Evolutionary conservation across 2,329 filamentous ascomycete species (phyloP), one percentile per base, ranked within the genome.

Genomic region (Microcyclospora pomicola): DNA sequence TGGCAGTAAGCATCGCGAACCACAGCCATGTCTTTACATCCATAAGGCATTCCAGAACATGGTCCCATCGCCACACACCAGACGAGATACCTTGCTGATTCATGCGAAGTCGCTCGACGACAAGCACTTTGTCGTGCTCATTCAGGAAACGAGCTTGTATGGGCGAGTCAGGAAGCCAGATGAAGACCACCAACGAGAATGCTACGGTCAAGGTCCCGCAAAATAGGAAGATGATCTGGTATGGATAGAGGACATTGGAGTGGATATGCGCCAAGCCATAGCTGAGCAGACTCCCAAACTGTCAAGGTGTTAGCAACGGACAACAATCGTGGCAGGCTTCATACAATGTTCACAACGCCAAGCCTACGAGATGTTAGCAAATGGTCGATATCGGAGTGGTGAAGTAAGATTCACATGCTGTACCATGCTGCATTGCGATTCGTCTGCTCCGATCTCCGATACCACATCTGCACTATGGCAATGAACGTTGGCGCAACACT

Each of bases 161-260:
- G 0, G 77, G 76, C 0, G 73, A 76, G 46, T 81, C 77, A 0
- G 77, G 77, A 65, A 81, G 75, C 36, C 70, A 68, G 13, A 68
- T 55, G 52, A 73, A 64, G 5, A 80, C 67, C 10, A 69, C 49
- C 0, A 62, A 47, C 2, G 69, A 64, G 42, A 69, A 72, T 1
- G 63, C 55, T 5, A 75, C 64, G 0, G 71, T 75, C 34, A 75
- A 13, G 11, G 27, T 31, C 9, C 43, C 39, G 69, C 45, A 50
- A 42, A 55, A 49, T 6, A 55, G 42, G 42, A 55, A 53, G 35
- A 54, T 49, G 27, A 50, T 48, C 37, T 49, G 45, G 33, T 47
- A 53, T 4, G 43, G 43, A 13, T 42, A 39, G 2, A 55, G 42
- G 4, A 40, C 35, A 9, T 42, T 28, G 1, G 48, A 50, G 0